Conservation (phyloP, 2,329 filamentous ascomycete species). For the Colletotrichum musae region DNA sequence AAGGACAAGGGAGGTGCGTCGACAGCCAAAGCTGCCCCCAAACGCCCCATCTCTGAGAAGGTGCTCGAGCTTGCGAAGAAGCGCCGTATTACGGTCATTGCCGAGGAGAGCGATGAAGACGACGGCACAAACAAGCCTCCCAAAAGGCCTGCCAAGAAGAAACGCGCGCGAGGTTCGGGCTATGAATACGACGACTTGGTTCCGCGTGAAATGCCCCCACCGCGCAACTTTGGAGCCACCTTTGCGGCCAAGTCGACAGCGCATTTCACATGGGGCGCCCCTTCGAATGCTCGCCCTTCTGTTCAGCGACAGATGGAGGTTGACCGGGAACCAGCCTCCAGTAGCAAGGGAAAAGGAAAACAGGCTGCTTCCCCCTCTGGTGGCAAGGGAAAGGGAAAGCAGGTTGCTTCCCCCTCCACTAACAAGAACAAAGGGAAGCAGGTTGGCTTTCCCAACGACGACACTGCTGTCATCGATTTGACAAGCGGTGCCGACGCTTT, state of each 20-base stretch:
- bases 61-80: conserved; percentile 16
- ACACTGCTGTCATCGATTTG: neutral
- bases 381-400: neutral
- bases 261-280: conserved; percentile 26
- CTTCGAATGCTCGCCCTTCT: neutral
- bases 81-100: neutral
- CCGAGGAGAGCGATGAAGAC: conserved; percentile 27
- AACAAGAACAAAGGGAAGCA: neutral
- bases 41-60: neutral
- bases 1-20: neutral
- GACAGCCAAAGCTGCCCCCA: neutral
- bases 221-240: conserved; percentile 17
- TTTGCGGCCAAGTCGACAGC: conserved; percentile 37
- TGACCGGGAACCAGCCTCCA: no score
- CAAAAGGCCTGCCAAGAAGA: conserved; percentile 15
- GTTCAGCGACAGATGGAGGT: neutral
- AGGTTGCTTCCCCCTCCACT: neutral
- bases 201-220: conserved; percentile 19
- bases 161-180: neutral
- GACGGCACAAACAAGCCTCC: conserved; percentile 16
- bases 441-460: neutral
- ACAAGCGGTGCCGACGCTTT: neutral
- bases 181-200: conserved; percentile 11
- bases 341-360: neutral
- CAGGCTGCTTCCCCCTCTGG: no score